Evolutionary conservation across 179 eudicot genomes (phyloP).

Genomic region (Corrigiola litoralis): DNA sequence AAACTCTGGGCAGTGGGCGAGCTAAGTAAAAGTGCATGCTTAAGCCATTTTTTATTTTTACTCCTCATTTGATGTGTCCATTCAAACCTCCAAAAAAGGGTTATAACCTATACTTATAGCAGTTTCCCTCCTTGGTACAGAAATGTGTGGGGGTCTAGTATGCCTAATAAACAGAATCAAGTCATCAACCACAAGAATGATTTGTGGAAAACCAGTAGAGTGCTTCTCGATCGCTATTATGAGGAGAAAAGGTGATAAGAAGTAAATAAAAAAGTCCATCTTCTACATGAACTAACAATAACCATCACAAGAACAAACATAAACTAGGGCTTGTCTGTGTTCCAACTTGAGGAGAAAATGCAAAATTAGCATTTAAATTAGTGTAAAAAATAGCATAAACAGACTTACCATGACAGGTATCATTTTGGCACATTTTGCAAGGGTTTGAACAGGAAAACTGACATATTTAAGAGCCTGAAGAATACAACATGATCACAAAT

Average conservation of each 20-base stretch:
- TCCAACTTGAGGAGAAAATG: not conserved
- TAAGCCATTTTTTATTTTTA: not conserved
- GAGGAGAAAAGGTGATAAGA: not conserved
- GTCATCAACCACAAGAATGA: not conserved
- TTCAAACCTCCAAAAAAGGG: not conserved
- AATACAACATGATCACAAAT: conserved; percentile 1
- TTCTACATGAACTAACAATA: not conserved
- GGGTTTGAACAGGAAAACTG: conserved; percentile 94
- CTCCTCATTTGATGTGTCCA: not conserved
- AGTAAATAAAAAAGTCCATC: no score
- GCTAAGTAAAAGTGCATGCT: not conserved
- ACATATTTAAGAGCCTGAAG: conserved; percentile 93
- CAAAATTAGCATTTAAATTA: not conserved
- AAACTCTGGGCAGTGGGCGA: not conserved
- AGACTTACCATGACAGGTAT: conserved; percentile 91
- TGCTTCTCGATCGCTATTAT: not conserved
- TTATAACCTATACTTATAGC: not conserved
- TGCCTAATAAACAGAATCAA: not conserved
- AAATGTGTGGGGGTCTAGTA: not conserved
- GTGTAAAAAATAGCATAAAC: not conserved
- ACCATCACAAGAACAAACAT: not conserved
- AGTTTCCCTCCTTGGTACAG: not conserved
- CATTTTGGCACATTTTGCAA: conserved; percentile 98
- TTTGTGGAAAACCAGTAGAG: not conserved
- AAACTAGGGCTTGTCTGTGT: not conserved